phyloP scores from a whole-genome alignment of 1,284 basidiomycete genomes.

The Cutaneotrichosporon sp. region DNA sequence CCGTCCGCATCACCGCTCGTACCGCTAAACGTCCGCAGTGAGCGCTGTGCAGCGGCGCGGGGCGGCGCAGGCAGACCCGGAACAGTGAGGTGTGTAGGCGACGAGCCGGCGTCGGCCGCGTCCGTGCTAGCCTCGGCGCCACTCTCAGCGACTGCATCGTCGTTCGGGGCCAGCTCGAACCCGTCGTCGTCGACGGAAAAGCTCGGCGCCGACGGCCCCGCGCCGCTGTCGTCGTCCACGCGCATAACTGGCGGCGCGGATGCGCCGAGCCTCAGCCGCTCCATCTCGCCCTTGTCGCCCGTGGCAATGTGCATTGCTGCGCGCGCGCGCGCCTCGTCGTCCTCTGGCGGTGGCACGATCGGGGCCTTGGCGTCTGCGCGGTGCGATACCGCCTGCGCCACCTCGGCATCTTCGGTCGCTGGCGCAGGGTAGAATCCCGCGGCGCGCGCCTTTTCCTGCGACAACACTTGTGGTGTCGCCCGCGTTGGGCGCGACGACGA shows the following conservation, averaged over 20 bases:
- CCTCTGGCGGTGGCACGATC: slow-evolving; percentile 7
- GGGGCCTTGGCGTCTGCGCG: slow-evolving; percentile 37
- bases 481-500: slow-evolving; percentile 7
- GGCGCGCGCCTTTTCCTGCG: slow-evolving; percentile 37
- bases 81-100: neutral
- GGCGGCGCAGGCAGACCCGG: slow-evolving; percentile 22
- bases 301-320: slow-evolving; percentile 41
- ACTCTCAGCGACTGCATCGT: too few relatives aligned
- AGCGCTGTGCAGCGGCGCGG: slow-evolving; percentile 8
- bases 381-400: slow-evolving; percentile 37
- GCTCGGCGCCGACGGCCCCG: slow-evolving; percentile 29
- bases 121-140: neutral
- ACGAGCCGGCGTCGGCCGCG: neutral
- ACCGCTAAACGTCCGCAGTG: slow-evolving; percentile 11
- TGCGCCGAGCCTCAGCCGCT: slow-evolving; percentile 38
- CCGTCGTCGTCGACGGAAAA: slow-evolving; percentile 44
- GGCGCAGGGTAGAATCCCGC: slow-evolving; percentile 47
- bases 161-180: slow-evolving; percentile 32
- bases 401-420: slow-evolving; percentile 42
- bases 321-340: slow-evolving; percentile 13
- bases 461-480: slow-evolving; percentile 1
- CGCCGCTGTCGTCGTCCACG: slow-evolving; percentile 2
- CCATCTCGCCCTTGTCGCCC: slow-evolving; percentile 45
- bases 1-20: neutral
- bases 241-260: slow-evolving; percentile 36